Conservation (phyloP, 2,329 filamentous ascomycete species). For the Fusarium sp. region DNA sequence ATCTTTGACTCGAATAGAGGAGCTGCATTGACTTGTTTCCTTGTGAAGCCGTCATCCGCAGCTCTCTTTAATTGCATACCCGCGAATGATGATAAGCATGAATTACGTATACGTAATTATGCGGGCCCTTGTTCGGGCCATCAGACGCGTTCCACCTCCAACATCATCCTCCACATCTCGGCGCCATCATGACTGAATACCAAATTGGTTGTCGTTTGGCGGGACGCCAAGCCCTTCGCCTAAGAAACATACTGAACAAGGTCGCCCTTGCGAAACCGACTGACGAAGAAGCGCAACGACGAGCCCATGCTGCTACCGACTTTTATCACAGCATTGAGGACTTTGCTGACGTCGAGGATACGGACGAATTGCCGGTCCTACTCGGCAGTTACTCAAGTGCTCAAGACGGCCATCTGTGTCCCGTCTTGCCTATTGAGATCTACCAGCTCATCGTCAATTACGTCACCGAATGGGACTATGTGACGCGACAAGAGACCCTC, state of each 20-base stretch:
- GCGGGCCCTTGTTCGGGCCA: neutral
- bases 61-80: neutral
- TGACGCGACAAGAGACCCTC: neutral
- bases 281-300: slow-evolving; percentile 5
- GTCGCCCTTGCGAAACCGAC: neutral
- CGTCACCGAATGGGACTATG: neutral
- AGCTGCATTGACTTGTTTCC: neutral
- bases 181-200: neutral
- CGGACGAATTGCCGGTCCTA: neutral
- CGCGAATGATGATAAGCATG: neutral
- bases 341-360: neutral
- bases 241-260: neutral
- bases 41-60: neutral
- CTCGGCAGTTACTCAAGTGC: too few species aligned
- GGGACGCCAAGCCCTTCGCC: neutral
- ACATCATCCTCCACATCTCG: neutral
- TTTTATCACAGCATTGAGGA: neutral
- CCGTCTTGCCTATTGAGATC: slow-evolving; percentile 8
- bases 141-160: neutral
- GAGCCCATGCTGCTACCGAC: neutral
- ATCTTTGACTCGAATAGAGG: neutral
- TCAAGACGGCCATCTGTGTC: rapidly evolving
- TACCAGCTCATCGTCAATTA: slow-evolving; percentile 5
- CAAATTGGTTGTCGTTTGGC: neutral
- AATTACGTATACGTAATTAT: neutral